Conservation (phyloP, 148 eudicot genomes). For the Fagopyrum esculentum region DNA sequence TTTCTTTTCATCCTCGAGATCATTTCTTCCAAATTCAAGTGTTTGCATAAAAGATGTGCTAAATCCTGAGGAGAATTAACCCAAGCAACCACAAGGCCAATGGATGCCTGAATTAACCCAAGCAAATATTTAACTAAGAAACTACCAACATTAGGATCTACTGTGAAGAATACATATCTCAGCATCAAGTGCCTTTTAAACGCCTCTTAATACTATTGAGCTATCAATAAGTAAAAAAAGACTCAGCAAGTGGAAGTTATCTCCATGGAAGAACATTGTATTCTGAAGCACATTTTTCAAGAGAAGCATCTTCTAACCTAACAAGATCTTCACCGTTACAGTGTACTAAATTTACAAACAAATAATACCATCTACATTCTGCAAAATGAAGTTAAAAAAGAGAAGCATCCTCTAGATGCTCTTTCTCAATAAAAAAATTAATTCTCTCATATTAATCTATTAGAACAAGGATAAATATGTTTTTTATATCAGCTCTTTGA, state of each 20-base stretch:
- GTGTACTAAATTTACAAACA: not conserved
- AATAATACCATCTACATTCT: not conserved
- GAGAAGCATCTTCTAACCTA: not conserved
- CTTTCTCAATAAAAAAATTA: not conserved
- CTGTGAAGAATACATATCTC: not conserved
- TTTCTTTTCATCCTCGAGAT: not conserved
- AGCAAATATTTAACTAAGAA: not conserved
- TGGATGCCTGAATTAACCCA: conserved; percentile 50
- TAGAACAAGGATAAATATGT: not conserved
- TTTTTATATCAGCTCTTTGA: conserved; percentile 61
- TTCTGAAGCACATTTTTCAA: not conserved
- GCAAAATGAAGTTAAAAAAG: not conserved
- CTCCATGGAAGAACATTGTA: not conserved
- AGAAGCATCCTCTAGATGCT: not conserved
- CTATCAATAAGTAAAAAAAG: not conserved
- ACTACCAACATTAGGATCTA: not conserved
- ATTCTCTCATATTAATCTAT: conserved; percentile 1
- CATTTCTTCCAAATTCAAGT: not conserved
- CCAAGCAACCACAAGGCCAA: conserved; percentile 89
- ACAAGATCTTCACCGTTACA: not conserved
- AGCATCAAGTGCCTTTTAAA: not conserved
- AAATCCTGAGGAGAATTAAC: not conserved
- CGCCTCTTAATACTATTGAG: not conserved
- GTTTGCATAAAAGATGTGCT: not conserved
- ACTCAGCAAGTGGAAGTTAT: not conserved